phyloP scores from a whole-genome alignment of 2,329 filamentous ascomycete genomes.

The Daldinia sp. region DNA sequence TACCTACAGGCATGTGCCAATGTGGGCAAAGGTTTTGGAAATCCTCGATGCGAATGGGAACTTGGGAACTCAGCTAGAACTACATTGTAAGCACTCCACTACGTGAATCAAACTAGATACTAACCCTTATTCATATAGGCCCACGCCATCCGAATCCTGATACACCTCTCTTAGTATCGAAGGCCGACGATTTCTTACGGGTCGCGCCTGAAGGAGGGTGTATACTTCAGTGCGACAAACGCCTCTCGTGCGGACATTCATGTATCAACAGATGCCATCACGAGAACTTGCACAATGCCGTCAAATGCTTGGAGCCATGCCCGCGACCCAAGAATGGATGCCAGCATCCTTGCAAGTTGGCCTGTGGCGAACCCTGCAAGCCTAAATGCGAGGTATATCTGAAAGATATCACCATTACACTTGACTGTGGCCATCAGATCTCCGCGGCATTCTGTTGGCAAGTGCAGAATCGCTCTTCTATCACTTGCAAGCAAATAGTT shows the following conservation, averaged over 20 bases:
- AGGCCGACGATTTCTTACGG: conserved; percentile 68
- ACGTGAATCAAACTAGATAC: background rate
- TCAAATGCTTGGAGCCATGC: conserved; percentile 61
- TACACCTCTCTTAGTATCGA: conserved; percentile 61
- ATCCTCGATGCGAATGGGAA: conserved; percentile 62
- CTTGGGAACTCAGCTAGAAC: conserved; percentile 63
- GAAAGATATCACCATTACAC: conserved; percentile 44
- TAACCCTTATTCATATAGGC: conserved; percentile 48
- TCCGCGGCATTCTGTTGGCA: conserved; percentile 54
- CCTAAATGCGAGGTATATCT: conserved; percentile 54
- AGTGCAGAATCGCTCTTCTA: conserved; percentile 57
- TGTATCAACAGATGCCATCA: conserved; percentile 63
- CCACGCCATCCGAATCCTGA: conserved; percentile 69
- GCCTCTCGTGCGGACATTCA: conserved; percentile 62
- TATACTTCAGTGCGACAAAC: conserved; percentile 60
- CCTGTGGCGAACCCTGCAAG: conserved; percentile 60
- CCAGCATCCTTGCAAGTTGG: conserved; percentile 57
- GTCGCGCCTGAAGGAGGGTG: conserved; percentile 74
- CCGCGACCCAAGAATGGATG: conserved; percentile 58
- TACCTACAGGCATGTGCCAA: conserved; percentile 67
- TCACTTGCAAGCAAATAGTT: conserved; percentile 64
- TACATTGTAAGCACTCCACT: conserved; percentile 57
- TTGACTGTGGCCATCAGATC: conserved; percentile 59
- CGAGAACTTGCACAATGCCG: conserved; percentile 59
- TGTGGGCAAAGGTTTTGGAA: conserved; percentile 72